Evolutionary conservation across 805 yeast species (phyloP), one percentile per base, ranked within the genome.

Genomic region (Yarrowia divulgata): DNA sequence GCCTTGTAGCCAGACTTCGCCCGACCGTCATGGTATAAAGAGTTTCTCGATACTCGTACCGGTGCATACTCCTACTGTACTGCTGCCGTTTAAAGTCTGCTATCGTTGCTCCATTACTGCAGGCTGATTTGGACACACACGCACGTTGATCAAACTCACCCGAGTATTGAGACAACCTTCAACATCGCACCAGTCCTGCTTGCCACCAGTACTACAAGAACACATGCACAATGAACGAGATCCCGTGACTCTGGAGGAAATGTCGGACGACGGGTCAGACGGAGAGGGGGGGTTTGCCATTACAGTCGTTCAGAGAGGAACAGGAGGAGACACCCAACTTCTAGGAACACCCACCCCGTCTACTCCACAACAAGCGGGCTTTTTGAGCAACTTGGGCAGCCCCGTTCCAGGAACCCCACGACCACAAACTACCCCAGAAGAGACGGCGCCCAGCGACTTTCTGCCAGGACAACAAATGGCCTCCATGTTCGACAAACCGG

Each of bases 241-340:
- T 45, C 66, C 66, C 52, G 66, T 60, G 66, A 60, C 66, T n/a
- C 52, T 60, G 66, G 66, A 60, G 66, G 66, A 60, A 60, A 60
- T 60, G 66, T 54, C 60, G 35, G 66, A 60, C 12, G 52, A 32
- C 40, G 66, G 37, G 1, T 42, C 66, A 18, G 66, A 45, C 39
- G 39, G 9, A 16, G 49, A 32, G n/a, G 54, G 37, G 29, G 29
- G 29, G 2, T 23, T 23, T 23, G 29, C 29, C 32, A 35, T 37
- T 10, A 42, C 32, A 14, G 13, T 45, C 18, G 42, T 45, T 29
- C 52, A 60, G 32, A 18, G 42, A 14, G 42, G 34, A 18, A 13
- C 34, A 14, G 29, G 29, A 23, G 42, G 34, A 5, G 52, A 60
- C 6, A 34, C 52, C 29, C 39, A 16, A 19, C 19, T 60, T 10